Evolutionary conservation across 345 rosid species (phyloP).

Genomic region (Euphorbia tirucalli): DNA sequence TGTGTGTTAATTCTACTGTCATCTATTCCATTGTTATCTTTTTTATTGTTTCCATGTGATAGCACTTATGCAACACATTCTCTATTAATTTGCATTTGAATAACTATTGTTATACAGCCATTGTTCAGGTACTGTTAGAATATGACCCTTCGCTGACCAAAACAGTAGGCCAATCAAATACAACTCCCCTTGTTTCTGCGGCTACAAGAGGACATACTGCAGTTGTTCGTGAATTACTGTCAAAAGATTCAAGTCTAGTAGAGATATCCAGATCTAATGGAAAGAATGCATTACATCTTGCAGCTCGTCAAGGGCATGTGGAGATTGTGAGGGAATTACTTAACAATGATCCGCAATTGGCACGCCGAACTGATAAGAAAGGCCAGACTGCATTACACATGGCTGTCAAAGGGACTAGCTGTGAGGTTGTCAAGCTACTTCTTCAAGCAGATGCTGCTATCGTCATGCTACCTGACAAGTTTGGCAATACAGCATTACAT

Average conservation of each 20-base stretch:
- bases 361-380: conserved; percentile 84
- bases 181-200: conserved; percentile 82
- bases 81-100: conserved; percentile 8
- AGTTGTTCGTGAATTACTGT: conserved; percentile 62
- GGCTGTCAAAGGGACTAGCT: conserved; percentile 91
- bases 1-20: no score
- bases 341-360: conserved; percentile 62
- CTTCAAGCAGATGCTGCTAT: conserved; percentile 70
- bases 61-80: no score
- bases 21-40: no score
- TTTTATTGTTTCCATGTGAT: no score
- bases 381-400: conserved; percentile 93
- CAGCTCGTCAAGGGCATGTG: conserved; percentile 87
- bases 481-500: conserved; percentile 76
- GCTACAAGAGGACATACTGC: conserved; percentile 69
- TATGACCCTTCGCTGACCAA: conserved; percentile 61
- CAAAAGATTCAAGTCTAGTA: conserved; percentile 55
- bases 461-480: conserved; percentile 84
- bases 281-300: conserved; percentile 84
- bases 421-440: conserved; percentile 62
- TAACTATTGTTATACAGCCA: conserved; percentile 47
- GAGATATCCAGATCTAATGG: conserved; percentile 70
- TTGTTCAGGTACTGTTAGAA: conserved; percentile 67
- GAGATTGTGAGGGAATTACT: conserved; percentile 75
- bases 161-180: conserved; percentile 75